These are phyloP conservation scores for Fusarium stilboides DNA, from an alignment of 2,329 filamentous ascomycete genomes.

Conservation along the genomic window DNA sequence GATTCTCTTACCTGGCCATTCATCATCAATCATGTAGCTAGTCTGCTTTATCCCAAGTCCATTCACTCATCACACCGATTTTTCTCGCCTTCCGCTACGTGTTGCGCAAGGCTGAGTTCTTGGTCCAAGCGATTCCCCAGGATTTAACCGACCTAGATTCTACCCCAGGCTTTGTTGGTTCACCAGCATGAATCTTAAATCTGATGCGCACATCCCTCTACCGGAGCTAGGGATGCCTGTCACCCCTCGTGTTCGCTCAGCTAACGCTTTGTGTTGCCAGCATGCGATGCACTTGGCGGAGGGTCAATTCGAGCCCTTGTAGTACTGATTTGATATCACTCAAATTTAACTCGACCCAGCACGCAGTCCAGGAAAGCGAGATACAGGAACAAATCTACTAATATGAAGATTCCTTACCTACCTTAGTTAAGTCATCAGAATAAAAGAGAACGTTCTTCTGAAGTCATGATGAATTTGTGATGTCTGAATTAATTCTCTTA, in stretches of 20 bases:
- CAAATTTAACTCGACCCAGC: neutral
- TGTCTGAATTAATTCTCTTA: too few relatives aligned
- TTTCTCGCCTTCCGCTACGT: neutral
- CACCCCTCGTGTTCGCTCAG: conserved; percentile 40
- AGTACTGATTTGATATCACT: neutral
- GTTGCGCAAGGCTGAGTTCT: neutral
- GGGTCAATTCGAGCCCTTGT: neutral
- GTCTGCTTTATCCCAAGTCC: conserved; percentile 13
- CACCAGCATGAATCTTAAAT: conserved; percentile 25
- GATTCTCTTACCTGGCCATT: conserved; percentile 11
- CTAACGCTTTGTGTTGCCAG: neutral
- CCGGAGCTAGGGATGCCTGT: conserved; percentile 23
- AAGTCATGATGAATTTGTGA: too few relatives aligned
- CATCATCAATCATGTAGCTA: conserved; percentile 1
- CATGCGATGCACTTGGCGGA: neutral
- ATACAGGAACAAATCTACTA: too few relatives aligned
- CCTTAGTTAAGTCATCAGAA: too few relatives aligned
- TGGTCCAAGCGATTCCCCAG: conserved; percentile 16
- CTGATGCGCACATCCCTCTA: conserved; percentile 14
- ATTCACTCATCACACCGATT: conserved; percentile 26
- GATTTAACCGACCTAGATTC: conserved; percentile 26
- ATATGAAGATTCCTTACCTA: too few relatives aligned
- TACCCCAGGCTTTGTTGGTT: conserved; percentile 16
- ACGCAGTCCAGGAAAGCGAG: too few relatives aligned
- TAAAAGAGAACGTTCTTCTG: too few relatives aligned